These are phyloP conservation scores for Magnusiomyces clavatus DNA, from an alignment of 1,139 yeast species.

Conservation along the genomic window DNA sequence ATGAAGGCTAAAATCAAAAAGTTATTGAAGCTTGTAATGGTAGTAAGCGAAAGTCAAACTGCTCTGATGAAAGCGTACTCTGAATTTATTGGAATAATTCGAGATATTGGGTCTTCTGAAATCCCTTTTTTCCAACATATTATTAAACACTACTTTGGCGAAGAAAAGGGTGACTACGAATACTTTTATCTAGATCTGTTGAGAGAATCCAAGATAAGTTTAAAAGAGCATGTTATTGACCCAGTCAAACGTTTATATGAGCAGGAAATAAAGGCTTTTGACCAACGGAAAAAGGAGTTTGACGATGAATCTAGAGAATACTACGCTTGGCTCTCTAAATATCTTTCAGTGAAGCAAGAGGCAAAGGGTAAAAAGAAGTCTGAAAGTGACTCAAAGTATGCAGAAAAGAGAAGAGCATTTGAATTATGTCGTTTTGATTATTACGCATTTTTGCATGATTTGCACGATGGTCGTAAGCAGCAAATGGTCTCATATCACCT, in stretches of 20 bases:
- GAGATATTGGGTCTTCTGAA: conserved; percentile 28
- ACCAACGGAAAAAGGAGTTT: conserved; percentile 45
- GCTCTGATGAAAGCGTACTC: conserved; percentile 31
- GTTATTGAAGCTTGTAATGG: conserved; percentile 33
- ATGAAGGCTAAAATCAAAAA: conserved; percentile 41
- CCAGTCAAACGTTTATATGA: conserved; percentile 37
- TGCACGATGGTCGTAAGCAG: conserved; percentile 44
- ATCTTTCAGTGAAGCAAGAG: conserved; percentile 54
- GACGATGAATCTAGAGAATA: conserved; percentile 69
- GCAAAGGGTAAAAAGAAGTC: conserved; percentile 32
- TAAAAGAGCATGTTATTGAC: conserved; percentile 32
- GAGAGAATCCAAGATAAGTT: conserved; percentile 21
- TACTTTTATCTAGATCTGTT: conserved; percentile 19
- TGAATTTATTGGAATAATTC: conserved; percentile 26
- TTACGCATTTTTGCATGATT: conserved; percentile 52
- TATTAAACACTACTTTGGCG: conserved; percentile 27
- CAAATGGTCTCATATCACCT: conserved; percentile 35
- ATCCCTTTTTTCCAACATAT: conserved; percentile 30
- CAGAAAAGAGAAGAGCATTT: conserved; percentile 51
- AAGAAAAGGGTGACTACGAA: conserved; percentile 16
- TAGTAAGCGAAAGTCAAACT: conserved; percentile 32
- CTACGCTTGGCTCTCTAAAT: conserved; percentile 66
- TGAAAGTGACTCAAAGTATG: conserved; percentile 52
- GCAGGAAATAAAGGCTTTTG: conserved; percentile 35
- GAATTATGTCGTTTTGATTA: conserved; percentile 69